Percentiles rank a stretch among this genome's conserved stretches.
phyloP scores from a whole-genome alignment of 2,329 filamentous ascomycete species.

The Balansia obtecta region DNA sequence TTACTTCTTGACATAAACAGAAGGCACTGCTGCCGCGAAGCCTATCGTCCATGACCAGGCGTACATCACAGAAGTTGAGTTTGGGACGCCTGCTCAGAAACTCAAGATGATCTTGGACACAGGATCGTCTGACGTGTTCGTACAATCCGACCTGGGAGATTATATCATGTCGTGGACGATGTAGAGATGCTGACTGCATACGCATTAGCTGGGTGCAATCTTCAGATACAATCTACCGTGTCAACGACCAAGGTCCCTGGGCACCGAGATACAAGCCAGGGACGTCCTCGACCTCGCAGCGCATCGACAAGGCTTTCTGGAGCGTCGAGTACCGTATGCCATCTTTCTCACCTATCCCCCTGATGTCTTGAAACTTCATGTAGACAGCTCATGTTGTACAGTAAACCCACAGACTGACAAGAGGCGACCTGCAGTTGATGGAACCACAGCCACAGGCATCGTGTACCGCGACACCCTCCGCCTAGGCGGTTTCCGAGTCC shows the following conservation, averaged over 20 bases:
- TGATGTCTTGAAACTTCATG: constrained; percentile 6
- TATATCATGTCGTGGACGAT: not conserved
- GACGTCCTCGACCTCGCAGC: constrained; percentile 29
- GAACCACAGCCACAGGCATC: constrained; percentile 30
- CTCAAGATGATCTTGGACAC: constrained; percentile 39
- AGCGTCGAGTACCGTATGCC: constrained; percentile 33
- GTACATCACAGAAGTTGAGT: constrained; percentile 29
- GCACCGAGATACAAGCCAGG: constrained; percentile 30
- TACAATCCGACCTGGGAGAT: constrained; percentile 12
- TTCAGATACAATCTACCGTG: constrained; percentile 29
- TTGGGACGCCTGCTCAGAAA: constrained; percentile 36
- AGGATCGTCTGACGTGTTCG: constrained; percentile 51
- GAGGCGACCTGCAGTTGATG: constrained; percentile 24
- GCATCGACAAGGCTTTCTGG: constrained; percentile 34
- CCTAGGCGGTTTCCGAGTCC: constrained; percentile 31
- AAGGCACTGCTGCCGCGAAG: constrained; percentile 17
- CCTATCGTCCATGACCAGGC: constrained; percentile 29
- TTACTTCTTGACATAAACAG: not conserved
- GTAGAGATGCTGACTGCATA: not conserved
- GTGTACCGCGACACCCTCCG: constrained; percentile 38
- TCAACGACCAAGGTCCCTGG: constrained; percentile 22
- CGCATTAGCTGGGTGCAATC: constrained; percentile 39
- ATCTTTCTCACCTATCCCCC: constrained; percentile 13
- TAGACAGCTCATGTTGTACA: not conserved
- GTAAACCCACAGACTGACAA: not conserved